phyloP scores from a whole-genome alignment of 495 filamentous ascomycete genomes.

The Pseudomonodictys pantanalensis region DNA sequence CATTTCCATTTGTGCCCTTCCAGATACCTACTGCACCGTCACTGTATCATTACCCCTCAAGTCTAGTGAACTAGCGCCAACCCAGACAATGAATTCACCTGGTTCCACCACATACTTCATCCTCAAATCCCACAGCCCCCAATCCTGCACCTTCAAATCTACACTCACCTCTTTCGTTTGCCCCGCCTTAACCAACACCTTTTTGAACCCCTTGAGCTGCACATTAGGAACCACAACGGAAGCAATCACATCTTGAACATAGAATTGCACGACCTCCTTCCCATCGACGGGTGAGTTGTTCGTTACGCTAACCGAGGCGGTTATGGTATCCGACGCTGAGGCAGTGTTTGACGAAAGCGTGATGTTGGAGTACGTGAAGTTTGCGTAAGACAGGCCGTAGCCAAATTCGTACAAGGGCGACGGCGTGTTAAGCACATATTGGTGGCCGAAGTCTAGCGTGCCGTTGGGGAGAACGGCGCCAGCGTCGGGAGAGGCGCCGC shows the following conservation, averaged over 20 bases:
- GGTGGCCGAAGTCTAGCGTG: conserved; percentile 60
- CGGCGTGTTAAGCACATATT: conserved; percentile 61
- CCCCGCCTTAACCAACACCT: conserved; percentile 66
- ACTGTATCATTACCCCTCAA: conserved; percentile 55
- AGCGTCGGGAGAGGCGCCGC: conserved; percentile 45
- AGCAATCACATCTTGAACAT: conserved; percentile 52
- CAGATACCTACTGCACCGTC: conserved; percentile 44
- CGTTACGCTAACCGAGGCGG: conserved; percentile 56
- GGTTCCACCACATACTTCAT: conserved; percentile 56
- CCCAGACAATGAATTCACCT: conserved; percentile 58
- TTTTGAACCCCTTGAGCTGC: conserved; percentile 77
- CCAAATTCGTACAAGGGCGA: conserved; percentile 64
- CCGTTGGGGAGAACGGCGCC: conserved; percentile 54
- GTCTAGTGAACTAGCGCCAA: conserved; percentile 58
- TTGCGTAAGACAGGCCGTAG: conserved; percentile 69
- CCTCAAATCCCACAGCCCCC: conserved; percentile 37
- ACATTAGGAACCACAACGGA: conserved; percentile 62
- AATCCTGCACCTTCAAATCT: conserved; percentile 48
- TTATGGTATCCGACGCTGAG: conserved; percentile 47
- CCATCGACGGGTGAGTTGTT: conserved; percentile 66
- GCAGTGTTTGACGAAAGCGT: conserved; percentile 50
- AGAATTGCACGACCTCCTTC: conserved; percentile 77
- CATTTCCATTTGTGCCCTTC: no score
- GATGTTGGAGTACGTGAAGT: conserved; percentile 65
- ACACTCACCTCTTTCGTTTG: conserved; percentile 68